Base-by-base conservation (phyloP, 306 rosid genomes). In the Prinsepia uniflora region DNA sequence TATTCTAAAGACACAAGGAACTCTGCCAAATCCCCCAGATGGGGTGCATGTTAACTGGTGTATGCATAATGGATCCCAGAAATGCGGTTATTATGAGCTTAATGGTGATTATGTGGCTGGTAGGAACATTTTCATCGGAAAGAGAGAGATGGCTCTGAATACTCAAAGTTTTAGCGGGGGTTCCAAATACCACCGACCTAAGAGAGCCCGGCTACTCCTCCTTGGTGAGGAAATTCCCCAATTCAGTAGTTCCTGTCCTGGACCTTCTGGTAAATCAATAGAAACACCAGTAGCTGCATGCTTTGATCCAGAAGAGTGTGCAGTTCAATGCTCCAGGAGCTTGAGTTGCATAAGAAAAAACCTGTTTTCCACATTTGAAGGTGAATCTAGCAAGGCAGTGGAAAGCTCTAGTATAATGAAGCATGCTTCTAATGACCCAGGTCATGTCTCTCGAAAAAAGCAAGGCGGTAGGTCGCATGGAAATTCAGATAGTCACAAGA, bases 31-130 rank as follows among this genome's bases (percentile, higher is more conserved):
- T 36, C 91, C 96, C 18, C 97, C 96, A 50, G 84, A 80, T 70
- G 90, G 88, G 78, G 80, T 83, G 64, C 80, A 76, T 61, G 80
- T 89, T 67, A 80, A 81, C 67, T 89, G 96, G 97, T 86, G 95
- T 77, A 81, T 73, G 8, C 92, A 84, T 77, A 87, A 86, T 78
- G 91, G 96, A 61, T 77, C 81, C 72, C 83, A 75, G 73, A 90
- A 68, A 82, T 90, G 96, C 68, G 96, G 96, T 64, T 94, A 94
- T 81, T 94, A 94, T 75, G 98, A 94, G 83, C 85, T 89, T 69
- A 66, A 78, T 47, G 82, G 88, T 70, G 85, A 74, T 65, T 52
- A 69, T 74, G 57, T 52, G 24, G 65, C 70, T 65, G 71, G 80
- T 71, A 70, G 73, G 58, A 67, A 40, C 70, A 65, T 63, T 73